Conservation (phyloP, 495 filamentous ascomycete genomes). For the Hypoxylon crocopeplum region DNA sequence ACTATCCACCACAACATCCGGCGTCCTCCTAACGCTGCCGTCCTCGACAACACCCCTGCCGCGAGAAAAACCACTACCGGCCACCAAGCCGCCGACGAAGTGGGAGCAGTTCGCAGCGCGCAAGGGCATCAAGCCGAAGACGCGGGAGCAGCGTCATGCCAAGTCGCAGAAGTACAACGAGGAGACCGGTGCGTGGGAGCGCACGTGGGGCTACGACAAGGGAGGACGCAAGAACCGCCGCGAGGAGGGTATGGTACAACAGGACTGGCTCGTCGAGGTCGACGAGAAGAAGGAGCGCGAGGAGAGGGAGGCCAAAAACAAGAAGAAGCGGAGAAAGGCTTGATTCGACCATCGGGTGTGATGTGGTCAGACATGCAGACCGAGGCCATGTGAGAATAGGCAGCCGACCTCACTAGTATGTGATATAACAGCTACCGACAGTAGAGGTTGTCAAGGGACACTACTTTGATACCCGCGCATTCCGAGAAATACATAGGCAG, state of each 20-base stretch:
- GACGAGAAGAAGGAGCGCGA: slow-evolving; percentile 76
- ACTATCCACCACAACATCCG: slow-evolving; percentile 68
- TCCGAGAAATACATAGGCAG: slow-evolving; percentile 15
- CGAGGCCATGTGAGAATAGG: not conserved
- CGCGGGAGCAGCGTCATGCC: slow-evolving; percentile 59
- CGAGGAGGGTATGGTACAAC: slow-evolving; percentile 55
- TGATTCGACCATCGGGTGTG: slow-evolving; percentile 47
- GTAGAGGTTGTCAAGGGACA: not conserved
- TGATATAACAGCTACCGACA: not conserved
- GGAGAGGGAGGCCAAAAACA: slow-evolving; percentile 67
- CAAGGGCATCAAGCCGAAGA: slow-evolving; percentile 90
- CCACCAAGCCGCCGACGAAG: slow-evolving; percentile 80
- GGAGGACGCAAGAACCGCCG: slow-evolving; percentile 81
- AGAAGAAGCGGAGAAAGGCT: slow-evolving; percentile 71
- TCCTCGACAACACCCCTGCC: slow-evolving; percentile 71
- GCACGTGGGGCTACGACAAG: slow-evolving; percentile 89
- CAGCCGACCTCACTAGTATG: not conserved
- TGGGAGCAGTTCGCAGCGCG: slow-evolving; percentile 95
- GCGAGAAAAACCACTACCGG: slow-evolving; percentile 88
- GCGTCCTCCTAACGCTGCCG: slow-evolving; percentile 80
- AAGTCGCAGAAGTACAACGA: slow-evolving; percentile 85
- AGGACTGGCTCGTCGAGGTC: slow-evolving; percentile 90
- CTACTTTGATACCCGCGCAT: slow-evolving; percentile 34
- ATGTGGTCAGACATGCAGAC: too few relatives aligned
- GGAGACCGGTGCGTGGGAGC: slow-evolving; percentile 83